Evolutionary conservation across 805 yeast genomes (phyloP).

Genomic region (Hanseniaspora jakobsenii): DNA sequence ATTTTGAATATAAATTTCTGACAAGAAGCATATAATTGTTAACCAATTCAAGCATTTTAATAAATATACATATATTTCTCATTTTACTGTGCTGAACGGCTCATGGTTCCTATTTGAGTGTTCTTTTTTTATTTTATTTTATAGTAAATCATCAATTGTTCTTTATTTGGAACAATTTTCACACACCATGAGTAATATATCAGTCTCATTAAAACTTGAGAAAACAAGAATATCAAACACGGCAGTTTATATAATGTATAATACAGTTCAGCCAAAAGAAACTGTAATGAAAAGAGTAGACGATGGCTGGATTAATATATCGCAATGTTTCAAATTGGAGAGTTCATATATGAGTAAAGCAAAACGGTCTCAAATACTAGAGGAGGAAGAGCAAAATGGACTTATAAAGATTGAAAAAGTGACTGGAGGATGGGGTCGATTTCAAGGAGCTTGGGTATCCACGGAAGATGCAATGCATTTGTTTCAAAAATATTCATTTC

Average conservation of each 20-base stretch:
- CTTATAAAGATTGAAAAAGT: slow-evolving; percentile 50
- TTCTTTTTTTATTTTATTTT: too few relatives aligned
- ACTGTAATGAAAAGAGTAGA: slow-evolving; percentile 66
- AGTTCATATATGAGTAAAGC: slow-evolving; percentile 53
- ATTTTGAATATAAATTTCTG: too few relatives aligned
- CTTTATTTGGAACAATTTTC: too few relatives aligned
- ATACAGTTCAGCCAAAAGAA: slow-evolving; percentile 21
- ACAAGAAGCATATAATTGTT: too few relatives aligned
- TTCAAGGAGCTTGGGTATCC: slow-evolving; percentile 83
- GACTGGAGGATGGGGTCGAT: slow-evolving; percentile 77
- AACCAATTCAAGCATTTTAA: too few relatives aligned
- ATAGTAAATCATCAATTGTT: too few relatives aligned
- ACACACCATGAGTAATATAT: not conserved
- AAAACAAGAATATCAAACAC: slow-evolving; percentile 13
- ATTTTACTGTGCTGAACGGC: too few relatives aligned
- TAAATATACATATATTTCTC: too few relatives aligned
- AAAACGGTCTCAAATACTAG: slow-evolving; percentile 62
- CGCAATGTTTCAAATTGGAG: slow-evolving; percentile 69
- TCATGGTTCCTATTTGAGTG: too few relatives aligned
- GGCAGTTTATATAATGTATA: slow-evolving; percentile 6
- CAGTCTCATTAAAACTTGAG: slow-evolving; percentile 5
- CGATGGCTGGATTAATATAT: slow-evolving; percentile 90
- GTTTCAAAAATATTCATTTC: slow-evolving; percentile 40
- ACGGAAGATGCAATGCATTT: slow-evolving; percentile 49
- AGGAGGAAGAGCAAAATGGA: slow-evolving; percentile 60